These are phyloP conservation scores for Coemansia furcata DNA, from an alignment of 192 early-diverging fungal species.

Conservation along the genomic window DNA sequence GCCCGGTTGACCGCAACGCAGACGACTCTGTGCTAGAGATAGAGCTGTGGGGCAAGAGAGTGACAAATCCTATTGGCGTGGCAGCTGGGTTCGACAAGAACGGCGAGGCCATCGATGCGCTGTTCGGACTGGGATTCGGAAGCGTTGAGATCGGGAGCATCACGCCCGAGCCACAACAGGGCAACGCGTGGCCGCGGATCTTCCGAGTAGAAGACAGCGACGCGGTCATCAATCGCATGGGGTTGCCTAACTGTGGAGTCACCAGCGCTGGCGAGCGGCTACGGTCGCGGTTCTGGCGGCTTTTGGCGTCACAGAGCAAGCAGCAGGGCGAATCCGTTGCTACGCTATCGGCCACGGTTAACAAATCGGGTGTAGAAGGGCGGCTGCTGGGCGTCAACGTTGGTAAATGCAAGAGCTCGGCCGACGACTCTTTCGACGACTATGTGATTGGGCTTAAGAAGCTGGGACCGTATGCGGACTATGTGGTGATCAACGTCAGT, in stretches of 20 bases:
- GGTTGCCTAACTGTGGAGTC: conserved; percentile 84
- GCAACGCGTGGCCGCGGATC: conserved; percentile 82
- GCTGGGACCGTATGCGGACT: conserved; percentile 82
- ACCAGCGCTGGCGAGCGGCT: conserved; percentile 61
- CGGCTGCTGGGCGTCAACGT: conserved; percentile 82
- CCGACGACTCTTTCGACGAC: conserved; percentile 67
- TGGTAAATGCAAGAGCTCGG: conserved; percentile 82
- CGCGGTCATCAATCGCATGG: conserved; percentile 87
- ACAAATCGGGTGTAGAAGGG: conserved; percentile 60
- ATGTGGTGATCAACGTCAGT: conserved; percentile 86
- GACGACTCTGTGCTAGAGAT: conserved; percentile 60
- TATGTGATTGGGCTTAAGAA: conserved; percentile 74
- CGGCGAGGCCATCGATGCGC: conserved; percentile 78
- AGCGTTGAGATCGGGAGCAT: conserved; percentile 88
- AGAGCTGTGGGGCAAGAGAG: conserved; percentile 66
- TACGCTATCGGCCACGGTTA: conserved; percentile 26
- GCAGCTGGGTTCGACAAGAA: conserved; percentile 94
- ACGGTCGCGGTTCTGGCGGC: conserved; percentile 68
- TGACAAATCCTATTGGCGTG: conserved; percentile 80
- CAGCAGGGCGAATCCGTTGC: conserved; percentile 50
- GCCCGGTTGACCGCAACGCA: conserved; percentile 58
- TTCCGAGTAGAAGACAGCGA: conserved; percentile 74
- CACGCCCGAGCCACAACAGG: conserved; percentile 81
- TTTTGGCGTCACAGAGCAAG: conserved; percentile 54
- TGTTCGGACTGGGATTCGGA: conserved; percentile 85